These are phyloP conservation scores for Debaryomyces hansenii DNA, from an alignment of 805 yeast species.

Conservation along the genomic window DNA sequence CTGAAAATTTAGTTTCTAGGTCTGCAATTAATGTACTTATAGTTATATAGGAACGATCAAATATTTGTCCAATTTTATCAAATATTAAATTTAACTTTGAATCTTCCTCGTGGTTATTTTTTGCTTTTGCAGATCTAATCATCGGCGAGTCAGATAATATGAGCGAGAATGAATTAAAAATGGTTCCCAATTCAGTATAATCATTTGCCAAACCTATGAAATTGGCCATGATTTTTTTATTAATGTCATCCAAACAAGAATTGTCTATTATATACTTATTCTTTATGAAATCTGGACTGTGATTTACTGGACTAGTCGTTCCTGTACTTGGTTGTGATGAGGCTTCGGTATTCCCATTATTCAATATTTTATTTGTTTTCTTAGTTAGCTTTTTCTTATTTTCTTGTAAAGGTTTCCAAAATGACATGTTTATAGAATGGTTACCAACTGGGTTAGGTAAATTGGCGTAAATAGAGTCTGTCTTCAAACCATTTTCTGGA, in stretches of 20 bases:
- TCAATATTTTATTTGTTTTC: constrained; percentile 20
- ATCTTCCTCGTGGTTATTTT: constrained; percentile 19
- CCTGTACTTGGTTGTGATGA: constrained; percentile 1
- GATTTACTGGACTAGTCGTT: not conserved
- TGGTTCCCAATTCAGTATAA: constrained; percentile 71
- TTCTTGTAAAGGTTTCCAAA: constrained; percentile 23
- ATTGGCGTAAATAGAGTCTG: constrained; percentile 32
- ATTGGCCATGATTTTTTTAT: constrained; percentile 53
- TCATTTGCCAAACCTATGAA: constrained; percentile 62
- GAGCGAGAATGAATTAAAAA: constrained; percentile 54
- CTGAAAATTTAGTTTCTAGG: constrained; percentile 59
- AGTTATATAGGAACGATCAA: constrained; percentile 65
- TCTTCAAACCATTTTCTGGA: constrained; percentile 43
- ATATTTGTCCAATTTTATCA: constrained; percentile 83
- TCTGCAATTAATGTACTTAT: constrained; percentile 52
- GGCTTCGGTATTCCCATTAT: constrained; percentile 4
- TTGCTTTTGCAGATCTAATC: constrained; percentile 17
- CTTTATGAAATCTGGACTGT: constrained; percentile 1
- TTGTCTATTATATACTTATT: constrained; percentile 19
- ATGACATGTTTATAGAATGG: constrained; percentile 26
- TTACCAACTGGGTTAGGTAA: constrained; percentile 33
- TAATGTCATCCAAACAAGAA: constrained; percentile 55
- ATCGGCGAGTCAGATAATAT: constrained; percentile 35
- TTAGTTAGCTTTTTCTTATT: constrained; percentile 26
- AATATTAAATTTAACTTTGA: constrained; percentile 38